A percentile compares a stretch with the other conserved stretches of the same genome.
Evolutionary conservation across 2,329 filamentous ascomycete genomes (phyloP).

Genomic region (Penicillium griseofulvum): DNA sequence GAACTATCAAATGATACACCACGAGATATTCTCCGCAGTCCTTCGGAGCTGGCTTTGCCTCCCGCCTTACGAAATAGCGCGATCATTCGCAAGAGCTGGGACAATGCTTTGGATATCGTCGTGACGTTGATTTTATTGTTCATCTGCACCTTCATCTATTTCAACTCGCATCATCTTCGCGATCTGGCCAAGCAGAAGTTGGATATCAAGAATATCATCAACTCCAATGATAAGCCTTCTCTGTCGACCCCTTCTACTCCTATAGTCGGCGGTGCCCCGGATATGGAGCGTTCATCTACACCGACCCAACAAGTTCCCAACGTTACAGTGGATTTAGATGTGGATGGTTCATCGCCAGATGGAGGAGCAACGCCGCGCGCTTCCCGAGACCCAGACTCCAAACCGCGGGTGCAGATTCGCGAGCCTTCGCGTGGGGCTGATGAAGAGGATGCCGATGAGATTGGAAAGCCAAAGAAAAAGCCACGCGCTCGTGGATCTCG

Average conservation of each 20-base stretch:
- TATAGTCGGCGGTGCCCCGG: conserved; percentile 23
- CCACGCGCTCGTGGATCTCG: conserved; percentile 65
- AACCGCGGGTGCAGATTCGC: conserved; percentile 41
- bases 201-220: conserved; percentile 46
- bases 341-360: conserved; percentile 20
- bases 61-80: conserved; percentile 42
- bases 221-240: conserved; percentile 37
- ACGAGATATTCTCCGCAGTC: conserved; percentile 33
- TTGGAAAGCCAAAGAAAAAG: conserved; percentile 63
- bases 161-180: conserved; percentile 43
- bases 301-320: conserved; percentile 25
- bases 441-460: conserved; percentile 29
- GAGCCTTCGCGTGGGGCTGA: conserved; percentile 38
- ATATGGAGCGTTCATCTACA: conserved; percentile 28
- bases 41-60: conserved; percentile 39
- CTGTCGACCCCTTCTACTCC: conserved; percentile 43
- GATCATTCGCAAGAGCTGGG: conserved; percentile 47
- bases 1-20: conserved; percentile 41
- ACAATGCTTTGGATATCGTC: conserved; percentile 46
- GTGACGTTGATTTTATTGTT: conserved; percentile 42
- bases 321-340: conserved; percentile 33
- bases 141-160: conserved; percentile 43
- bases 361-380: conserved; percentile 32
- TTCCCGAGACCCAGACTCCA: conserved; percentile 25
- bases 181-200: conserved; percentile 45